phyloP scores from a whole-genome alignment of 2,329 filamentous ascomycete species.

The Aspergillus melleus region DNA sequence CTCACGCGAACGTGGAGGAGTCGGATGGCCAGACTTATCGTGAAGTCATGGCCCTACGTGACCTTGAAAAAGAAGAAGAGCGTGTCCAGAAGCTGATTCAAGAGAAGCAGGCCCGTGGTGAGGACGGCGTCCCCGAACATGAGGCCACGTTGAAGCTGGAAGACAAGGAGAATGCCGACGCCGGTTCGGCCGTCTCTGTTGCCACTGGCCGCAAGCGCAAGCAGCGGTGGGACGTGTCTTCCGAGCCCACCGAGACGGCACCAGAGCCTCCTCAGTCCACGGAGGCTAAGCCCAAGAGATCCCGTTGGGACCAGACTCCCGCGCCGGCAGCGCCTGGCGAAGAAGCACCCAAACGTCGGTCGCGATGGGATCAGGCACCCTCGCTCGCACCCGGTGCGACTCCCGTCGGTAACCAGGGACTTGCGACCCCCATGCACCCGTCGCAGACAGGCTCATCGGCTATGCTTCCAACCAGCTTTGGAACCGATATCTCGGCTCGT shows the following conservation, averaged over 20 bases:
- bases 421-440: slow-evolving; percentile 75
- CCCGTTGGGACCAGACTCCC: slow-evolving; percentile 84
- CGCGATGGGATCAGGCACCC: slow-evolving; percentile 89
- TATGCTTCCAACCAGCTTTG: slow-evolving; percentile 64
- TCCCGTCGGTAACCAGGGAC: slow-evolving; percentile 69
- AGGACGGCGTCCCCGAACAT: slow-evolving; percentile 64
- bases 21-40: slow-evolving; percentile 80
- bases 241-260: slow-evolving; percentile 53
- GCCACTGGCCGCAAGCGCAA: slow-evolving; percentile 75
- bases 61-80: slow-evolving; percentile 91
- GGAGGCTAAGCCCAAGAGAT: slow-evolving; percentile 69
- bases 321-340: slow-evolving; percentile 51
- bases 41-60: slow-evolving; percentile 85
- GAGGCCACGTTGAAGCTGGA: slow-evolving; percentile 71
- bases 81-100: slow-evolving; percentile 78
- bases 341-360: slow-evolving; percentile 70
- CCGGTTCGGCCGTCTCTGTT: slow-evolving; percentile 65
- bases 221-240: slow-evolving; percentile 90
- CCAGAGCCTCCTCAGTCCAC: slow-evolving; percentile 50
- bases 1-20: slow-evolving; percentile 62
- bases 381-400: slow-evolving; percentile 62
- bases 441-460: slow-evolving; percentile 57
- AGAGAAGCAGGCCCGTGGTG: slow-evolving; percentile 65
- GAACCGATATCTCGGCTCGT: slow-evolving; percentile 75
- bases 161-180: slow-evolving; percentile 72